Percentiles rank a stretch among this genome's conserved stretches.
These are phyloP conservation scores for Irpex rosettiformis DNA, from an alignment of 1,284 basidiomycete genomes.

Conservation along the genomic window DNA sequence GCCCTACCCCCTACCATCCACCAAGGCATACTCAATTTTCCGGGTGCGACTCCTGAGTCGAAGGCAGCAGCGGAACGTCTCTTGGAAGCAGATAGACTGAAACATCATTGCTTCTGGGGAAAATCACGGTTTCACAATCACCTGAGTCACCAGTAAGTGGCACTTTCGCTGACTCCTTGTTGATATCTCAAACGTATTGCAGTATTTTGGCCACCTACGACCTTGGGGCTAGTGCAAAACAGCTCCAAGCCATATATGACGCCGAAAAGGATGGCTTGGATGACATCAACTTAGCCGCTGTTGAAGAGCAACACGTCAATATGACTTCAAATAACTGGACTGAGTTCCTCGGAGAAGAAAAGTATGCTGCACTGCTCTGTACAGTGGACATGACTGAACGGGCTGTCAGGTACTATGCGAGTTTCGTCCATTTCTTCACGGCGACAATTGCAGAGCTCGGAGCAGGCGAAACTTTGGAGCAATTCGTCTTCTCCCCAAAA, in stretches of 20 bases:
- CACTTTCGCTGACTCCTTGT: not conserved
- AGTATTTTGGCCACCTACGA: slow-evolving; percentile 65
- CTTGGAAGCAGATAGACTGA: slow-evolving; percentile 50
- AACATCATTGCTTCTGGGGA: slow-evolving; percentile 57
- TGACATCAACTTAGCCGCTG: slow-evolving; percentile 39
- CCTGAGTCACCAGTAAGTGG: slow-evolving; percentile 53
- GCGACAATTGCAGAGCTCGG: slow-evolving; percentile 42
- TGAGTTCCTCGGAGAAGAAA: slow-evolving; percentile 49
- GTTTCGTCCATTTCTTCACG: slow-evolving; percentile 57
- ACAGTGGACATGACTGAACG: not conserved
- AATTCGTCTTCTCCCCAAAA: slow-evolving; percentile 50
- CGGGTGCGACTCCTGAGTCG: slow-evolving; percentile 47
- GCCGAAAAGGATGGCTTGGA: slow-evolving; percentile 37
- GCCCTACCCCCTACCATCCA: slow-evolving; percentile 25
- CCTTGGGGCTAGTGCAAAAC: slow-evolving; percentile 50
- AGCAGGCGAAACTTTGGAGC: slow-evolving; percentile 39
- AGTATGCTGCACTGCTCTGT: slow-evolving; percentile 39
- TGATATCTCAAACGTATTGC: slow-evolving; percentile 17
- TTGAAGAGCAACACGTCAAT: slow-evolving; percentile 32
- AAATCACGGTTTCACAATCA: slow-evolving; percentile 58
- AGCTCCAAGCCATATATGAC: slow-evolving; percentile 53
- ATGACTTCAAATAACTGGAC: slow-evolving; percentile 52
- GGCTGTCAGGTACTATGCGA: slow-evolving; percentile 43
- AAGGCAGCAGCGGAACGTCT: slow-evolving; percentile 45
- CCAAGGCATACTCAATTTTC: slow-evolving; percentile 44